Percentiles rank a stretch among this genome's conserved stretches.
Evolutionary conservation across 2,329 filamentous ascomycete genomes (phyloP).

Genomic region (Intubia oerlemansii): DNA sequence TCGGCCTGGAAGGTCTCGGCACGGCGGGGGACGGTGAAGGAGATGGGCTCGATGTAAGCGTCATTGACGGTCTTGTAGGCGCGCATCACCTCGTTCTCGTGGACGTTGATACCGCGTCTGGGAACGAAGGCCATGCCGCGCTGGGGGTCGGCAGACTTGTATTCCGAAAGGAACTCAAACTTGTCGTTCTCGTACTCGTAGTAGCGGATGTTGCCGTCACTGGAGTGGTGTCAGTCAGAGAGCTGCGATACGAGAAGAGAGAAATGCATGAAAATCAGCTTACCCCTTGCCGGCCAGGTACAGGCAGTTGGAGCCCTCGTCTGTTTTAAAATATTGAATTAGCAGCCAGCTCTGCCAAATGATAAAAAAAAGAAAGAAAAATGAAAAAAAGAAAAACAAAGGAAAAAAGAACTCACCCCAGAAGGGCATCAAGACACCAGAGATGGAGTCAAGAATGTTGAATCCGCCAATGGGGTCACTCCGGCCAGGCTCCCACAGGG

Average conservation of each 20-base stretch:
- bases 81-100: constrained; percentile 91
- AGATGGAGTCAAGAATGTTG: constrained; percentile 79
- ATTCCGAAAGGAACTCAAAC: constrained; percentile 90
- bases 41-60: constrained; percentile 82
- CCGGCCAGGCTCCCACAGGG: constrained; percentile 80
- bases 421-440: constrained; percentile 97
- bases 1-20: constrained; percentile 93
- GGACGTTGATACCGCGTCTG: constrained; percentile 82
- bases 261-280: too few relatives aligned
- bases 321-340: constrained; percentile 16
- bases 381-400: neutral
- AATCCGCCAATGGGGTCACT: constrained; percentile 80
- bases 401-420: constrained; percentile 40
- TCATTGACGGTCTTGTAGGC: constrained; percentile 97
- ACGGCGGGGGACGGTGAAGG: constrained; percentile 86
- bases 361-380: neutral
- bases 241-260: too few relatives aligned
- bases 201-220: constrained; percentile 97
- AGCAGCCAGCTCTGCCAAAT: constrained; percentile 5
- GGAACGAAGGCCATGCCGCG: constrained; percentile 86
- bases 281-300: constrained; percentile 95
- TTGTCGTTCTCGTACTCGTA: constrained; percentile 98
- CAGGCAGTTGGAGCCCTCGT: constrained; percentile 84
- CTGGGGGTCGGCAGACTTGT: constrained; percentile 92
- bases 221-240: too few relatives aligned